A percentile compares a stretch with the other conserved stretches of the same genome.
phyloP scores from a whole-genome alignment of 192 early-diverging fungal genomes.

The Endogone sp. region DNA sequence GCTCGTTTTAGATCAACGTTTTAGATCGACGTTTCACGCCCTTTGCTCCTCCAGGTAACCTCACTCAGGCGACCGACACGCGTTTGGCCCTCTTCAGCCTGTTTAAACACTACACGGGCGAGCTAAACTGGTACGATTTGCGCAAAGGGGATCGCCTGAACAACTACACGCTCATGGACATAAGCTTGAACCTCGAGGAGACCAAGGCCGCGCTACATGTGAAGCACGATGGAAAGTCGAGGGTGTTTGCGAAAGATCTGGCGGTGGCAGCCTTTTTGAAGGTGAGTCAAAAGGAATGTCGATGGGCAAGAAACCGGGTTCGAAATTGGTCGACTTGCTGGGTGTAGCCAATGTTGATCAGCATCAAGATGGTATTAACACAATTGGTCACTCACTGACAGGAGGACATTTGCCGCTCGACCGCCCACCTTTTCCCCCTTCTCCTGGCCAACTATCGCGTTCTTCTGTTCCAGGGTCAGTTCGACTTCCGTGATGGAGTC shows the following conservation, averaged over 20 bases:
- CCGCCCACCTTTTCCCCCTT: conserved; percentile 46
- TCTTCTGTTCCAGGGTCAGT: conserved; percentile 72
- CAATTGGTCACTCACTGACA: conserved; percentile 6
- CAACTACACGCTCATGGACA: conserved; percentile 57
- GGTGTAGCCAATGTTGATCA: too few relatives aligned
- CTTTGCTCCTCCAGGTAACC: conserved; percentile 33
- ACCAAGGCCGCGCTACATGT: conserved; percentile 63
- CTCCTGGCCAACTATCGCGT: conserved; percentile 56
- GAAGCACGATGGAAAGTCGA: conserved; percentile 33
- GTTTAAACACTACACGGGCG: conserved; percentile 63
- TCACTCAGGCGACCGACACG: conserved; percentile 38
- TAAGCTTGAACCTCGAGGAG: conserved; percentile 47
- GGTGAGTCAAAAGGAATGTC: not conserved
- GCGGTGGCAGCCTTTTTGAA: conserved; percentile 44
- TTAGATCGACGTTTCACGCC: conserved; percentile 35
- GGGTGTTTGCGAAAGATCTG: conserved; percentile 38
- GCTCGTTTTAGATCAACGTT: conserved; percentile 33
- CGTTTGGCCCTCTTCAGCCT: conserved; percentile 60
- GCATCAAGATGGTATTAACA: too few relatives aligned
- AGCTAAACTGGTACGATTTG: conserved; percentile 76
- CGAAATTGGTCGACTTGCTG: too few relatives aligned
- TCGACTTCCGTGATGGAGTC: conserved; percentile 81
- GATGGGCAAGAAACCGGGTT: too few relatives aligned
- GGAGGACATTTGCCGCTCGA: conserved; percentile 65
- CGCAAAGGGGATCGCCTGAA: conserved; percentile 59